Conservation (phyloP, 495 filamentous ascomycete genomes). For the Aspergillus heteromorphus region DNA sequence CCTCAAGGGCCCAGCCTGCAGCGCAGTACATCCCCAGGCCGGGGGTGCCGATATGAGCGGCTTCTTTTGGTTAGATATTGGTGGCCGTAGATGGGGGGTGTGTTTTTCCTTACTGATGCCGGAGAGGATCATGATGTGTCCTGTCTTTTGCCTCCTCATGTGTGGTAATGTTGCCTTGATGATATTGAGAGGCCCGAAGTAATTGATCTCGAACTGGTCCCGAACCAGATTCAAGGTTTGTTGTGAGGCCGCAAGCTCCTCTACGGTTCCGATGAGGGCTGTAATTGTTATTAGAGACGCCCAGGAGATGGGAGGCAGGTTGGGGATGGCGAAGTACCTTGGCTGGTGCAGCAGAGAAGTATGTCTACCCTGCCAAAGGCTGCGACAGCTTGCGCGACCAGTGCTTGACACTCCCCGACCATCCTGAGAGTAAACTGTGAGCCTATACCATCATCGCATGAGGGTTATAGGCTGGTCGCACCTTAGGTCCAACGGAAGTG, state of each 20-base stretch:
- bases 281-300: background rate
- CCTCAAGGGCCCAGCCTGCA: constrained; percentile 90
- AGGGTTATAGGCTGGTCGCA: constrained; percentile 12
- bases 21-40: constrained; percentile 88
- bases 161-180: constrained; percentile 84
- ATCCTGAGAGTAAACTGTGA: constrained; percentile 27
- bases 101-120: constrained; percentile 58
- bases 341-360: constrained; percentile 78
- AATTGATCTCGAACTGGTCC: constrained; percentile 90
- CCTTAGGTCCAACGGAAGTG: constrained; percentile 48
- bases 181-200: constrained; percentile 91
- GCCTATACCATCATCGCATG: background rate
- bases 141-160: constrained; percentile 70
- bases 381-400: constrained; percentile 77
- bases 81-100: background rate
- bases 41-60: constrained; percentile 88
- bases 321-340: constrained; percentile 51
- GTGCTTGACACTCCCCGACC: constrained; percentile 63
- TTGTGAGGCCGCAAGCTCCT: constrained; percentile 73
- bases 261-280: constrained; percentile 87
- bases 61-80: constrained; percentile 26
- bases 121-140: constrained; percentile 85
- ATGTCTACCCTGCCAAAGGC: constrained; percentile 86
- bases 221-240: constrained; percentile 72
- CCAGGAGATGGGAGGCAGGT: background rate